Percentiles rank a stretch among this genome's conserved stretches.
These are phyloP conservation scores for Manihot esculenta DNA, from an alignment of 441 rosid species.

Conservation along the genomic window DNA sequence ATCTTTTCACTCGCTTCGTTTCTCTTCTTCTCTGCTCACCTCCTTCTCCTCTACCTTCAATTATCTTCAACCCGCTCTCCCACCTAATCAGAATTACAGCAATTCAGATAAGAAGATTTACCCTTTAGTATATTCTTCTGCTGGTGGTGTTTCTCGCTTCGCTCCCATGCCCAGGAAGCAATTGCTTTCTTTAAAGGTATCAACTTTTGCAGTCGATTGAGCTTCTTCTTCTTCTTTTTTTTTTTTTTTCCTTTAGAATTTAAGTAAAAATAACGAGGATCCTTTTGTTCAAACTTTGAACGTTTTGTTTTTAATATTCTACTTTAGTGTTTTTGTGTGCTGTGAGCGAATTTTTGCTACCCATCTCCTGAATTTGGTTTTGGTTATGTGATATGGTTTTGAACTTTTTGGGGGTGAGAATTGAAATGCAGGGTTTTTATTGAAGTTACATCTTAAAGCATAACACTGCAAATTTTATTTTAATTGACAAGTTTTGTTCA, in stretches of 20 bases:
- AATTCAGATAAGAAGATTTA: slow-evolving; percentile 41
- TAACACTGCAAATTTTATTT: not conserved
- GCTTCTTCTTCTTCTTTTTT: too few relatives aligned
- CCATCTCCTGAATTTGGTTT: not conserved
- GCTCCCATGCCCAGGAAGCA: slow-evolving; percentile 39
- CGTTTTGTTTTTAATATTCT: not conserved
- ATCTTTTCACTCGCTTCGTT: slow-evolving; percentile 45
- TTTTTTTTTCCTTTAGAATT: not conserved
- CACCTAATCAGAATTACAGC: slow-evolving; percentile 23
- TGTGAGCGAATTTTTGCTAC: not conserved
- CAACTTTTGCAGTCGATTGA: not conserved
- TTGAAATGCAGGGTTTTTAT: not conserved
- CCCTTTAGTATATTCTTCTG: slow-evolving; percentile 34
- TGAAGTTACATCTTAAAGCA: not conserved
- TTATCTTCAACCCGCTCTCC: slow-evolving; percentile 34
- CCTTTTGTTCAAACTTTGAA: not conserved
- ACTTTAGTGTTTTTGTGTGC: not conserved
- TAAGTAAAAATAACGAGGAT: not conserved
- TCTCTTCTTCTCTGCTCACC: slow-evolving; percentile 34
- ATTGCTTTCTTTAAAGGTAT: slow-evolving; percentile 54
- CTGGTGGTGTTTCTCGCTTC: slow-evolving; percentile 30
- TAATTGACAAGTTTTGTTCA: not conserved
- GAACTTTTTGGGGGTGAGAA: not conserved
- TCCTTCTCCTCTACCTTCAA: slow-evolving; percentile 41
- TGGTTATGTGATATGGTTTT: not conserved